phyloP scores from a whole-genome alignment of 352 stramenopile species.

The Albugo laibachii region DNA sequence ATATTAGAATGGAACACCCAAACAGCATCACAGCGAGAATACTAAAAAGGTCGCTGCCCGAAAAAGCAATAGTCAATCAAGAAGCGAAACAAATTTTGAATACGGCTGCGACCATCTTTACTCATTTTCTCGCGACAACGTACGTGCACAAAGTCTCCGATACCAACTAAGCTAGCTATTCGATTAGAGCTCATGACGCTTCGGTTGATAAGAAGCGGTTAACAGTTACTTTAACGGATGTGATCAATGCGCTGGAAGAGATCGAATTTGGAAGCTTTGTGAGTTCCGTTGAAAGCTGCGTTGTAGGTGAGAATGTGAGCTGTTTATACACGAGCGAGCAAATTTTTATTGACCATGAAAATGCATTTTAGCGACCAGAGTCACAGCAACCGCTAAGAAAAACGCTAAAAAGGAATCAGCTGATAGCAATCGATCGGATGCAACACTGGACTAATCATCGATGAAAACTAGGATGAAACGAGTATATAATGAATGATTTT shows the following conservation, averaged over 20 bases:
- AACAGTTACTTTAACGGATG: conserved; percentile 56
- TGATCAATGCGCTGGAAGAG: conserved; percentile 42
- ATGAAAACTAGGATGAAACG: no score
- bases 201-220: conserved; percentile 48
- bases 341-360: not conserved
- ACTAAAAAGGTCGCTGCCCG: conserved; percentile 44
- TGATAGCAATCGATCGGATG: no score
- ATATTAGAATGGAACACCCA: conserved; percentile 15
- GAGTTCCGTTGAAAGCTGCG: conserved; percentile 35
- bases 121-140: conserved; percentile 49
- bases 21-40: conserved; percentile 40
- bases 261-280: conserved; percentile 68
- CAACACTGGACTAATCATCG: no score
- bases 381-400: conserved; percentile 12
- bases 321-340: not conserved
- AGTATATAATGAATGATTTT: no score
- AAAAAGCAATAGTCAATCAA: conserved; percentile 40
- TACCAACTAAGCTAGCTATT: not conserved
- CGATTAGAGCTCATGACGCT: conserved; percentile 32
- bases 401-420: conserved; percentile 9
- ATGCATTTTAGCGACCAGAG: conserved; percentile 20
- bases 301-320: conserved; percentile 30
- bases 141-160: conserved; percentile 11
- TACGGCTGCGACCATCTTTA: conserved; percentile 54
- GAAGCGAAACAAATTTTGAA: conserved; percentile 51